Conservation (phyloP, 805 yeast species). For the Ogataea siamensis region DNA sequence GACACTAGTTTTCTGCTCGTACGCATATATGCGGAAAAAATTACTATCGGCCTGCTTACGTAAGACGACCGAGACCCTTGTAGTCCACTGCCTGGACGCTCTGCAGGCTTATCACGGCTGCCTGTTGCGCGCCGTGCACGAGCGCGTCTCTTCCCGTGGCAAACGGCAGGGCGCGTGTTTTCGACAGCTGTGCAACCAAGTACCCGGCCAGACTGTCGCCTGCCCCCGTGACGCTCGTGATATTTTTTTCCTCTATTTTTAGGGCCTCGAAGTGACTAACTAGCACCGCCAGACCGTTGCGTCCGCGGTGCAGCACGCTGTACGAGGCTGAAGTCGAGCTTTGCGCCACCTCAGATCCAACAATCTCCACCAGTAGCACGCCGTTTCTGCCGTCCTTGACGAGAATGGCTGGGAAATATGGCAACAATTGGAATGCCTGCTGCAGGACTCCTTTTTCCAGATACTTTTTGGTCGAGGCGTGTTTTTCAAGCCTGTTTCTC, state of each 20-base stretch:
- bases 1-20: conserved; percentile 4
- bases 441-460: conserved; percentile 52
- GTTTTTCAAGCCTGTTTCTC: conserved; percentile 43
- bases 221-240: conserved; percentile 79
- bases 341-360: conserved; percentile 16
- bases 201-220: conserved; percentile 81
- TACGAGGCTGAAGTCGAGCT: conserved; percentile 14
- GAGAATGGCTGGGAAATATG: conserved; percentile 64
- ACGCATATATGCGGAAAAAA: neutral
- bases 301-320: conserved; percentile 25
- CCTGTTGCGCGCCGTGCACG: conserved; percentile 26
- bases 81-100: conserved; percentile 25
- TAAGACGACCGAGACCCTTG: conserved; percentile 13
- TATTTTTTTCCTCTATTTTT: conserved; percentile 34
- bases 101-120: conserved; percentile 28
- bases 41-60: conserved; percentile 5
- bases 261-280: conserved; percentile 56
- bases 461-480: conserved; percentile 29
- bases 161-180: conserved; percentile 1
- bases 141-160: conserved; percentile 13
- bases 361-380: conserved; percentile 45
- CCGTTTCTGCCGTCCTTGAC: conserved; percentile 71
- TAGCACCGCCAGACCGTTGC: conserved; percentile 47
- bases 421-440: conserved; percentile 68
- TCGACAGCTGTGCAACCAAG: conserved; percentile 43